Conservation (phyloP, 2,329 filamentous ascomycete genomes). For the Clarireedia monteithiana region DNA sequence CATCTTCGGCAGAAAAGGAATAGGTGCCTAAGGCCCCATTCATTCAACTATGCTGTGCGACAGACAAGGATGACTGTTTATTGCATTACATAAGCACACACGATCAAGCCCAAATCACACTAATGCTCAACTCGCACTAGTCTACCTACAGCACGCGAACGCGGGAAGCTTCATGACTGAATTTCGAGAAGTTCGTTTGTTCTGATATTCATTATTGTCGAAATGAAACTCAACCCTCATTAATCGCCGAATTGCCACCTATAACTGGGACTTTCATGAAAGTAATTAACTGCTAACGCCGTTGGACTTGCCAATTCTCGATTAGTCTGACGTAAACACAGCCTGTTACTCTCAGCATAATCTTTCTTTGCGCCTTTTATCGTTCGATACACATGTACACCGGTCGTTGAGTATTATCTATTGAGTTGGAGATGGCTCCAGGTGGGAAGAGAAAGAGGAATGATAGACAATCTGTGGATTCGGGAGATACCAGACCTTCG, state of each 20-base stretch:
- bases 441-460: constrained; percentile 29
- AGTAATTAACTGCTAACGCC: neutral
- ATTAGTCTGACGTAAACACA: neutral
- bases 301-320: neutral
- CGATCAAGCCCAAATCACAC: neutral
- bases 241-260: neutral
- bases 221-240: neutral
- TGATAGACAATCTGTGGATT: constrained; percentile 31
- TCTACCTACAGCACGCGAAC: constrained; percentile 5
- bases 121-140: constrained; percentile 3
- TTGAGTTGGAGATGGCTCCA: constrained; percentile 26
- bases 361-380: neutral
- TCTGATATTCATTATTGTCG: neutral
- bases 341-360: neutral
- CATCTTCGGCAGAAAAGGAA: too few relatives aligned
- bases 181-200: neutral
- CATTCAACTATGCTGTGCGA: neutral
- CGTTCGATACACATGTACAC: constrained; percentile 20
- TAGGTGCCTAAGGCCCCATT: too few relatives aligned
- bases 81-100: neutral
- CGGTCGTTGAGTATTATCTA: constrained; percentile 16
- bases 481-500: constrained; percentile 44
- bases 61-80: neutral
- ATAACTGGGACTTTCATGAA: neutral
- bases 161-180: constrained; percentile 5